A percentile compares a stretch with the other conserved stretches of the same genome.
Evolutionary conservation across 768 basidiomycete genomes (phyloP).

Genomic region (Amanita rubescens): DNA sequence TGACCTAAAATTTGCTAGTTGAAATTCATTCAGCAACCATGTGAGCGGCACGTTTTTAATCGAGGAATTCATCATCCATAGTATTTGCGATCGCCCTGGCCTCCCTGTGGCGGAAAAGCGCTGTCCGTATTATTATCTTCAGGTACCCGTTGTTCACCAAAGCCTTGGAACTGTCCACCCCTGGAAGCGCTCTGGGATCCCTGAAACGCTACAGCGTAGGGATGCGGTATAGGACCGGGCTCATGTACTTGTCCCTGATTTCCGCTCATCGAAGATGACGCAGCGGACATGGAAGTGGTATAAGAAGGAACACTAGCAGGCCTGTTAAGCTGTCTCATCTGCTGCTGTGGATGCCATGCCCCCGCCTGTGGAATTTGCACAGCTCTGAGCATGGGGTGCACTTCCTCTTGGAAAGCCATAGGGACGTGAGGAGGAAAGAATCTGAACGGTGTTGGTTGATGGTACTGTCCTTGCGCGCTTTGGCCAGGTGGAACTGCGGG

Average conservation of each 20-base stretch:
- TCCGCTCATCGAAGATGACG: background rate
- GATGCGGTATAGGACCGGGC: background rate
- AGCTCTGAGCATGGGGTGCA: background rate
- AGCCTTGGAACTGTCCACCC: background rate
- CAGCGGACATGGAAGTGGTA: background rate
- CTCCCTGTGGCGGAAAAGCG: background rate
- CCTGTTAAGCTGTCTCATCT: background rate
- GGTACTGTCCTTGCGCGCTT: background rate
- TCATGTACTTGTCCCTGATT: background rate
- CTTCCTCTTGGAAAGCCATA: background rate
- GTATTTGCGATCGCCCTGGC: background rate
- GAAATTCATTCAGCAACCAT: no score
- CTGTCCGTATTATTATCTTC: background rate
- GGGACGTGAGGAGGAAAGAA: background rate
- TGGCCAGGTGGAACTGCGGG: background rate
- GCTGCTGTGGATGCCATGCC: constrained; percentile 1
- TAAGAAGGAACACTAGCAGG: background rate
- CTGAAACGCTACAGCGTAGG: background rate
- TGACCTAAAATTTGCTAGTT: background rate
- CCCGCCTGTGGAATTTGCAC: background rate
- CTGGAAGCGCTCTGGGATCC: background rate
- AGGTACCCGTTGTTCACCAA: background rate
- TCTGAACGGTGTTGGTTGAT: background rate
- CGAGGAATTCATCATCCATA: background rate
- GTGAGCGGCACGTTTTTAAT: background rate